These are phyloP conservation scores for Alternaria arbusti DNA, from an alignment of 2,329 filamentous ascomycete genomes.

Conservation along the genomic window DNA sequence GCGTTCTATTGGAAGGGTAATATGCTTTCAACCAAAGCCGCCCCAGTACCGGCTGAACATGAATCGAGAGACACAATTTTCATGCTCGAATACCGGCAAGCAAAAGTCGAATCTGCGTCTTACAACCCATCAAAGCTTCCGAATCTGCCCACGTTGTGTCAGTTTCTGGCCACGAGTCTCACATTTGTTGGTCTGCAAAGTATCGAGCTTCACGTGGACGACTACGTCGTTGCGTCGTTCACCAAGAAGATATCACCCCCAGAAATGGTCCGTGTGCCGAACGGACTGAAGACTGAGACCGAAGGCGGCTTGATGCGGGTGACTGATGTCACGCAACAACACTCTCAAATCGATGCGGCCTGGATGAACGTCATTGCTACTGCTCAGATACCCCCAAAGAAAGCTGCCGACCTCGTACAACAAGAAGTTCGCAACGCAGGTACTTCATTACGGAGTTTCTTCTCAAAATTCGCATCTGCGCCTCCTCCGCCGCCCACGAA, in stretches of 20 bases:
- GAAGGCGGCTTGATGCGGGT: slow-evolving; percentile 90
- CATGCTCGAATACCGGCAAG: slow-evolving; percentile 90
- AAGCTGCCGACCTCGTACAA: slow-evolving; percentile 42
- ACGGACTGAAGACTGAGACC: slow-evolving; percentile 80
- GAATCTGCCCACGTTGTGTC: slow-evolving; percentile 81
- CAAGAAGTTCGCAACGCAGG: slow-evolving; percentile 45
- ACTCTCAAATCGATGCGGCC: slow-evolving; percentile 87
- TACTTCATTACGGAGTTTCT: slow-evolving; percentile 48
- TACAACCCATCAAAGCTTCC: slow-evolving; percentile 73
- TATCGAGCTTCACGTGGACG: slow-evolving; percentile 90
- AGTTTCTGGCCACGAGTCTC: slow-evolving; percentile 92
- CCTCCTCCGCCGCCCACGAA: slow-evolving; percentile 30
- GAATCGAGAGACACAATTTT: slow-evolving; percentile 81
- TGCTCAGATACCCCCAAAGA: slow-evolving; percentile 65
- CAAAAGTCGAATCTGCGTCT: slow-evolving; percentile 57
- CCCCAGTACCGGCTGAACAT: slow-evolving; percentile 73
- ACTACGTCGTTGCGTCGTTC: slow-evolving; percentile 79
- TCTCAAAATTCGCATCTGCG: slow-evolving; percentile 45
- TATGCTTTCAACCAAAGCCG: slow-evolving; percentile 87
- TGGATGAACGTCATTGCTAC: slow-evolving; percentile 90
- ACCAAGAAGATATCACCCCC: slow-evolving; percentile 86
- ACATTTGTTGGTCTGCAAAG: slow-evolving; percentile 90
- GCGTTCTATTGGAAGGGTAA: slow-evolving; percentile 99
- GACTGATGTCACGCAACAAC: slow-evolving; percentile 78
- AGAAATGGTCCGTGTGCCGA: slow-evolving; percentile 73